Evolutionary conservation across 2,329 filamentous ascomycete genomes (phyloP).

Genomic region (Cercospora berteroae): DNA sequence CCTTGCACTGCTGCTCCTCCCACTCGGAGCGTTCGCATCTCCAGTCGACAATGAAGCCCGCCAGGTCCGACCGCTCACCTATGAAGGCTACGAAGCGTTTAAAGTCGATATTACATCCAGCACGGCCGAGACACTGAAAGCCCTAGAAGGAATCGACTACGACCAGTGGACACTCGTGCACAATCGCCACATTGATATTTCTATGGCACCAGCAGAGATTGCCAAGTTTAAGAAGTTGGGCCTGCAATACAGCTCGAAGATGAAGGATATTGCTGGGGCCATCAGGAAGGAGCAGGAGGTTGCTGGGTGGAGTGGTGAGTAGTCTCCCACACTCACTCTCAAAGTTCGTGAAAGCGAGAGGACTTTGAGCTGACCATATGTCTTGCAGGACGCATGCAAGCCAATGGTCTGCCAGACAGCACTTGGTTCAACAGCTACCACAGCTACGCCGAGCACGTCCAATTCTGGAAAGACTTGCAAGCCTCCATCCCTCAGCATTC

Average conservation of each 20-base stretch:
- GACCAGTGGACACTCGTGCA: constrained; percentile 31
- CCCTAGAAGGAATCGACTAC: constrained; percentile 39
- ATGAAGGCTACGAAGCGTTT: constrained; percentile 45
- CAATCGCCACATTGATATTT: constrained; percentile 30
- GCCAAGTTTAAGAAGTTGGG: constrained; percentile 36
- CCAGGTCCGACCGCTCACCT: constrained; percentile 25
- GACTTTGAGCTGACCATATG: neutral
- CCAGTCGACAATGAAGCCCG: neutral
- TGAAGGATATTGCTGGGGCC: constrained; percentile 39
- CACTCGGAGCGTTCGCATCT: neutral
- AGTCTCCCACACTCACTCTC: neutral
- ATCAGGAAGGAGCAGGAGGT: constrained; percentile 32
- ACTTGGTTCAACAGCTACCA: constrained; percentile 58
- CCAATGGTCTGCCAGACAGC: constrained; percentile 30
- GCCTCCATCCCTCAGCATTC: constrained; percentile 48
- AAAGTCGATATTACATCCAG: constrained; percentile 1
- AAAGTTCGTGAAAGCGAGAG: neutral
- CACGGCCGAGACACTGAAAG: constrained; percentile 15
- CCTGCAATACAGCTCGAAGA: constrained; percentile 46
- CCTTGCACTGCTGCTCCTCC: neutral
- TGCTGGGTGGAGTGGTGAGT: neutral
- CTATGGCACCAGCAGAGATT: constrained; percentile 6
- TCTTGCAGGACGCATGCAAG: constrained; percentile 35
- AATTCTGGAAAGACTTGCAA: constrained; percentile 50
- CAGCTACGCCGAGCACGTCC: constrained; percentile 52